Evolutionary conservation across 257 asterid genomes (phyloP).

Genomic region (Primulina eburnea): DNA sequence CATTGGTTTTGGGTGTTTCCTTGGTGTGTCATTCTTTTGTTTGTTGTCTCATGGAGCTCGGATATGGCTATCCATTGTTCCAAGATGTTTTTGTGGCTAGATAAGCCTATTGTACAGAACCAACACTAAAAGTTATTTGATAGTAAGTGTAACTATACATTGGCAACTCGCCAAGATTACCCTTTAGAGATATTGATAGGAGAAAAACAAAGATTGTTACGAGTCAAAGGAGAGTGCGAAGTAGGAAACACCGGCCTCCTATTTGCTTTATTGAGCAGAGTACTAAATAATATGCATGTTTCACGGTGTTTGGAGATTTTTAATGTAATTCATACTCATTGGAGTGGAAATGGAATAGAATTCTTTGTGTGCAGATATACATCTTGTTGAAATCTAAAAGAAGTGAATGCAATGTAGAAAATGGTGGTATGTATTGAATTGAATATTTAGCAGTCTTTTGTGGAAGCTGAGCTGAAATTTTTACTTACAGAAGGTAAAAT

Average conservation of each 20-base stretch:
- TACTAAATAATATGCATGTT: constrained; percentile 38
- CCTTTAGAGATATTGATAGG: constrained; percentile 45
- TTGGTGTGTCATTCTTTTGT: constrained; percentile 65
- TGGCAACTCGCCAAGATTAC: constrained; percentile 80
- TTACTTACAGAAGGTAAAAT: constrained; percentile 37
- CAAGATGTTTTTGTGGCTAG: constrained; percentile 47
- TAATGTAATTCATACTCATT: constrained; percentile 53
- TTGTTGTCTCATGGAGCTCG: constrained; percentile 50
- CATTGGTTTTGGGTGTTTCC: constrained; percentile 39
- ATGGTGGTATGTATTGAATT: not conserved
- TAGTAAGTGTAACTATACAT: constrained; percentile 53
- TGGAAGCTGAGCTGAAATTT: constrained; percentile 7
- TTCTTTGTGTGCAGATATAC: constrained; percentile 41
- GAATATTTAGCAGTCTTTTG: constrained; percentile 14
- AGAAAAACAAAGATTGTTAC: constrained; percentile 25
- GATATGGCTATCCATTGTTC: constrained; percentile 54
- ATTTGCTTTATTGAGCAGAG: constrained; percentile 60
- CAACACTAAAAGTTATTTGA: constrained; percentile 25
- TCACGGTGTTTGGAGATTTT: constrained; percentile 33
- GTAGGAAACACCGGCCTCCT: constrained; percentile 51
- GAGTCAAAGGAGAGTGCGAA: constrained; percentile 31
- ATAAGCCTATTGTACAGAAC: constrained; percentile 80
- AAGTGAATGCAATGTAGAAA: constrained; percentile 18
- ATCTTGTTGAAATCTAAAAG: constrained; percentile 23
- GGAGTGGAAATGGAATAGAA: constrained; percentile 54